Conservation (phyloP, 2,329 filamentous ascomycete species). For the Cadophora gregata region DNA sequence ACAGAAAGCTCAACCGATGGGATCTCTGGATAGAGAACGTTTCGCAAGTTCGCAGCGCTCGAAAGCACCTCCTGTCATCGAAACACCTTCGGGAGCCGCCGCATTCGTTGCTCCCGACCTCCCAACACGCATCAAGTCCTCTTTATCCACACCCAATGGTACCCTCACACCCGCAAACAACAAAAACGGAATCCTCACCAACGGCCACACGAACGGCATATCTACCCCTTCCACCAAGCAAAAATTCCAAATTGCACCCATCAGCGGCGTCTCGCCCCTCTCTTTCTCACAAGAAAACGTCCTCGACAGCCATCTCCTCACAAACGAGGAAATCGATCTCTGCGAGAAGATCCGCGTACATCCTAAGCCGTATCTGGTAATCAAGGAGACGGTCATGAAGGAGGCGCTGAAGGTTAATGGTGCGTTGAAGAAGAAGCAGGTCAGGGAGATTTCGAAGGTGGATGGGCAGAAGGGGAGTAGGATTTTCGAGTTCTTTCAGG, state of each 20-base stretch:
- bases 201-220: slow-evolving; percentile 53
- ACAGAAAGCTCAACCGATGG: slow-evolving; percentile 73
- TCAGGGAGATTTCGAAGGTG: slow-evolving; percentile 82
- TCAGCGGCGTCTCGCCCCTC: slow-evolving; percentile 51
- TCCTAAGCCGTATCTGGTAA: slow-evolving; percentile 92
- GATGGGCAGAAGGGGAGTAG: slow-evolving; percentile 84
- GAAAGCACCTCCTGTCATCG: slow-evolving; percentile 65
- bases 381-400: slow-evolving; percentile 91
- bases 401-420: slow-evolving; percentile 91
- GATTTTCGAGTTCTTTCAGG: slow-evolving; percentile 94
- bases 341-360: slow-evolving; percentile 85
- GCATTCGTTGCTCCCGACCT: slow-evolving; percentile 81
- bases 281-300: slow-evolving; percentile 62
- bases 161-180: slow-evolving; percentile 55
- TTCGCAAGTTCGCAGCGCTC: slow-evolving; percentile 74
- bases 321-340: slow-evolving; percentile 81
- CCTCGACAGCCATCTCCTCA: slow-evolving; percentile 84
- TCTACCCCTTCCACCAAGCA: slow-evolving; percentile 48
- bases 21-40: slow-evolving; percentile 81
- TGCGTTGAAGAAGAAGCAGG: slow-evolving; percentile 90
- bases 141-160: slow-evolving; percentile 6
- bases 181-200: slow-evolving; percentile 54
- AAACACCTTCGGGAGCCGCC: slow-evolving; percentile 76
- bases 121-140: slow-evolving; percentile 58
- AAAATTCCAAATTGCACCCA: slow-evolving; percentile 57